Conservation (phyloP, 805 yeast species). For the Saccharomyces eubayanus region DNA sequence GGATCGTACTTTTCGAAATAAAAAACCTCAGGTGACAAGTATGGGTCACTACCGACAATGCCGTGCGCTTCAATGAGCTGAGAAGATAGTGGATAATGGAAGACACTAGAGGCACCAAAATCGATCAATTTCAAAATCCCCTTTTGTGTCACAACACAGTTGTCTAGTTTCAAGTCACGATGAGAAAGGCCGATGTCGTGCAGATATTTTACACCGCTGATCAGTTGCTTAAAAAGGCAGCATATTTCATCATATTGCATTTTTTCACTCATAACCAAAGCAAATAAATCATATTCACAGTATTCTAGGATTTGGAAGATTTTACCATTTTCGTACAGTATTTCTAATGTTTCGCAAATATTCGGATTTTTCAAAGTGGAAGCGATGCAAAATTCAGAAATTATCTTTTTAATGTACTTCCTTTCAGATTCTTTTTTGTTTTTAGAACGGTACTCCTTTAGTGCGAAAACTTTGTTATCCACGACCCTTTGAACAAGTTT, state of each 20-base stretch:
- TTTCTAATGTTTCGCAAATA: constrained; percentile 83
- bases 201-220: constrained; percentile 68
- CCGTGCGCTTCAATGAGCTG: constrained; percentile 66
- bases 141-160: constrained; percentile 70
- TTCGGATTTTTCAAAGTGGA: constrained; percentile 82
- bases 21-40: constrained; percentile 81
- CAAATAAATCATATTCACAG: constrained; percentile 86
- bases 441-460: constrained; percentile 77
- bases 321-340: constrained; percentile 76
- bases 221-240: constrained; percentile 51
- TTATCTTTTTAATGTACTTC: constrained; percentile 83
- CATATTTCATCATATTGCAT: constrained; percentile 73
- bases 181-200: constrained; percentile 82
- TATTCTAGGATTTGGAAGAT: constrained; percentile 89
- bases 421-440: constrained; percentile 64
- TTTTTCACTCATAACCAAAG: constrained; percentile 87
- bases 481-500: constrained; percentile 57
- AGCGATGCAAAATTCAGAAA: constrained; percentile 90
- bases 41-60: constrained; percentile 78
- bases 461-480: constrained; percentile 74
- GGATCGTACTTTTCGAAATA: constrained; percentile 76
- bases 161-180: constrained; percentile 80
- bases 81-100: constrained; percentile 71
- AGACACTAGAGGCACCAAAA: constrained; percentile 86
- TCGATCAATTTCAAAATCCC: constrained; percentile 86